These are phyloP conservation scores for Sporodiniella umbellata DNA, from an alignment of 371 early-diverging fungal genomes.

Conservation along the genomic window DNA sequence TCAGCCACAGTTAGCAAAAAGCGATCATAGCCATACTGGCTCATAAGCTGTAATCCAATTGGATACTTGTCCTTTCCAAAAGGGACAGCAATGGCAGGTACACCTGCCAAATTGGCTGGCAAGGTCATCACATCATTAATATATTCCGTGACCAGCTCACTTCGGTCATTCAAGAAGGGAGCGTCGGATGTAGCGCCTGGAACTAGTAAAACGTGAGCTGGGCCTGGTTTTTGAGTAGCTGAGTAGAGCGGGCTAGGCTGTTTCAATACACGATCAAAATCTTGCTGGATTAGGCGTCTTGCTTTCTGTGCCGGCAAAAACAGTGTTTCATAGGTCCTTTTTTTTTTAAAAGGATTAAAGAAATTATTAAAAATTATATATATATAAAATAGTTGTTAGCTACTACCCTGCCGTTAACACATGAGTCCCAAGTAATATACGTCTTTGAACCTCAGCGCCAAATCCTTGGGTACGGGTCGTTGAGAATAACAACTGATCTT, in stretches of 20 bases:
- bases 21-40: constrained; percentile 80
- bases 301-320: constrained; percentile 80
- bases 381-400: not conserved
- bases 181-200: constrained; percentile 73
- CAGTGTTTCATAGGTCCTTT: constrained; percentile 62
- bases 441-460: constrained; percentile 79
- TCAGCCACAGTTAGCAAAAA: constrained; percentile 46
- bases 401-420: constrained; percentile 74
- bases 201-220: constrained; percentile 62
- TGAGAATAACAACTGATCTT: constrained; percentile 51
- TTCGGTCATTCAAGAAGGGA: constrained; percentile 34
- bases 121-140: constrained; percentile 89
- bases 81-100: constrained; percentile 72
- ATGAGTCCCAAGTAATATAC: constrained; percentile 84
- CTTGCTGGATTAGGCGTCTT: constrained; percentile 73
- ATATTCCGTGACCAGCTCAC: constrained; percentile 50
- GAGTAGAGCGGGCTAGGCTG: constrained; percentile 32
- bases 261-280: constrained; percentile 74
- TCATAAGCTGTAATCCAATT: constrained; percentile 78
- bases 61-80: constrained; percentile 56
- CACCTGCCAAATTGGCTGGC: constrained; percentile 82
- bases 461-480: constrained; percentile 68
- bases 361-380: not conserved
- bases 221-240: constrained; percentile 3
- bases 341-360: too few relatives aligned